phyloP scores from a whole-genome alignment of 2,329 filamentous ascomycete genomes.

The Talaromyces rugulosus region DNA sequence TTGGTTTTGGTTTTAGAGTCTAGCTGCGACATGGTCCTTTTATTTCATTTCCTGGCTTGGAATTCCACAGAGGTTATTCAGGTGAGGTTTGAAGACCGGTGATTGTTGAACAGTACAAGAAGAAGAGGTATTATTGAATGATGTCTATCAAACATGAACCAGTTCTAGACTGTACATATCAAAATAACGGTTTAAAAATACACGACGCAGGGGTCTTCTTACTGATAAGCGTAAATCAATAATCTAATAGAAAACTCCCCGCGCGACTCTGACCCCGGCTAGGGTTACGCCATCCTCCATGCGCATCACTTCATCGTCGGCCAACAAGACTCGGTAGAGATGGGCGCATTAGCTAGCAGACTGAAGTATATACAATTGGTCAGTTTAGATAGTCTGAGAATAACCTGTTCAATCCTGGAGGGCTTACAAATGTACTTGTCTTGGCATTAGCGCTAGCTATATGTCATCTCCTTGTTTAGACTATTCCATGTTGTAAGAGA shows the following conservation, averaged over 20 bases:
- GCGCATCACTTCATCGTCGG: conserved; percentile 1
- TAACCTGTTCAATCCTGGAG: neutral
- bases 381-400: neutral
- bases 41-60: neutral
- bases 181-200: neutral
- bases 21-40: neutral
- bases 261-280: neutral
- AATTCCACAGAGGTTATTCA: neutral
- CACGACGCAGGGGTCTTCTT: neutral
- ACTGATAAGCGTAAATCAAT: neutral
- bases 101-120: neutral
- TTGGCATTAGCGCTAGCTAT: neutral
- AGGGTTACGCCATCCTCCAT: neutral
- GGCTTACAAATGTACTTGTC: neutral
- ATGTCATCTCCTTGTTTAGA: neutral
- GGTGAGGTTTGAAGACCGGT: neutral
- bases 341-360: neutral
- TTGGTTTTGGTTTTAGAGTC: neutral
- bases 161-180: neutral
- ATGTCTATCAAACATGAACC: neutral
- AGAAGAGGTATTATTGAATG: too few relatives aligned
- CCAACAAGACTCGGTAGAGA: neutral
- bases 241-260: neutral
- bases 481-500: neutral
- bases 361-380: neutral